phyloP scores from a whole-genome alignment of 441 rosid genomes.

The Raphanus hybrid region DNA sequence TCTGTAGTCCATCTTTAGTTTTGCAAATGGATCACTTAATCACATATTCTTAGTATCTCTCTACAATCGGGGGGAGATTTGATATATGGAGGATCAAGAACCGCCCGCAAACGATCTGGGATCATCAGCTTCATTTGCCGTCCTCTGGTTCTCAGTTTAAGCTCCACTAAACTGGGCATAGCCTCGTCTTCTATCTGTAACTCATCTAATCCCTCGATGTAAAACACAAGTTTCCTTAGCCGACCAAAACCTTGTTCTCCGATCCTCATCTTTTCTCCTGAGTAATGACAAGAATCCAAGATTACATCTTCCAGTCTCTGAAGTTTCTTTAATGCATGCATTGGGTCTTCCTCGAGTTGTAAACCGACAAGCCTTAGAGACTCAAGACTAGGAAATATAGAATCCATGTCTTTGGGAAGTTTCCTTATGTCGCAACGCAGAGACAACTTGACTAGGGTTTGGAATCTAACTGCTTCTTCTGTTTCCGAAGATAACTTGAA shows the following conservation, averaged over 20 bases:
- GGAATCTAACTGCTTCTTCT: background rate
- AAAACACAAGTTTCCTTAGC: constrained; percentile 4
- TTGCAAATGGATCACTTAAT: background rate
- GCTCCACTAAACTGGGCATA: constrained; percentile 3
- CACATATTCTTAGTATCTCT: background rate
- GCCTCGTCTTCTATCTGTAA: constrained; percentile 1
- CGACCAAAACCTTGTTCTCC: constrained; percentile 17
- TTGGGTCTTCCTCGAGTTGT: background rate
- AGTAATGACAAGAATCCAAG: background rate
- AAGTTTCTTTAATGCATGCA: background rate
- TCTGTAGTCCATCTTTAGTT: background rate
- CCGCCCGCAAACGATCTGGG: background rate
- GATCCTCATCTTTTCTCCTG: background rate
- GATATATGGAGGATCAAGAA: background rate
- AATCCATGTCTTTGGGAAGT: background rate
- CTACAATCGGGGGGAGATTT: background rate
- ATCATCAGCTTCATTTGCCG: background rate
- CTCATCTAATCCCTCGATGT: background rate
- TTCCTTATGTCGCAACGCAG: background rate
- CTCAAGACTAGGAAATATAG: constrained; percentile 15
- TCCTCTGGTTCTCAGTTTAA: background rate
- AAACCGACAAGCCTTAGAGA: background rate
- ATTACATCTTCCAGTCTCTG: constrained; percentile 8
- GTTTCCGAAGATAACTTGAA: background rate
- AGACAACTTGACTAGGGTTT: background rate